These are phyloP conservation scores for Bolboschoenoplectus hybrid DNA, from an alignment of 202 grass and related monocot genomes.

Conservation along the genomic window DNA sequence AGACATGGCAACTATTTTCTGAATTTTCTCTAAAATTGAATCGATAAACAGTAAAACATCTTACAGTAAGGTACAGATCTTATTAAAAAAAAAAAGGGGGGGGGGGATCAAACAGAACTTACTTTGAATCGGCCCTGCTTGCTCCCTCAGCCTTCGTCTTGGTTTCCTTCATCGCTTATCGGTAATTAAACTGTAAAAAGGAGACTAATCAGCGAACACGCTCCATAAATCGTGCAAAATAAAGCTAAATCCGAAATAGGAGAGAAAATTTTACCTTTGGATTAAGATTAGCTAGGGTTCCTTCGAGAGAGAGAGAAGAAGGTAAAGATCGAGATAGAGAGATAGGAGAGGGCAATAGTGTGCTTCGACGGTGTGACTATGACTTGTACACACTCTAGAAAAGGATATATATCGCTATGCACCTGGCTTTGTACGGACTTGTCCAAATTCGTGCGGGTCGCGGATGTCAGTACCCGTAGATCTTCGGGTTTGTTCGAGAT, in stretches of 20 bases:
- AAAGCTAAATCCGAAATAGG: neutral
- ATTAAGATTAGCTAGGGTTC: neutral
- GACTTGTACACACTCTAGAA: neutral
- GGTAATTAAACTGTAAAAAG: neutral
- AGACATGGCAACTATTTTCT: neutral
- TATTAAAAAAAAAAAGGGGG: neutral
- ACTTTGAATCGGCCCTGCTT: slow-evolving; percentile 41
- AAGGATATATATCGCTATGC: neutral
- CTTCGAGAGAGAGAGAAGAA: neutral
- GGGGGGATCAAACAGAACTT: neutral
- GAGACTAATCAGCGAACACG: neutral
- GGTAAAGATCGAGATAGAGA: neutral
- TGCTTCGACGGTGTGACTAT: neutral
- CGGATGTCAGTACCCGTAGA: slow-evolving; percentile 1
- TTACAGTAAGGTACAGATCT: neutral
- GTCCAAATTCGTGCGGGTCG: neutral
- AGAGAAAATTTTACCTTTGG: neutral
- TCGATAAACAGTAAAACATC: neutral
- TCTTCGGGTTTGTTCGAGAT: neutral
- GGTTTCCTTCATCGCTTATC: slow-evolving; percentile 41
- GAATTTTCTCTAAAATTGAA: neutral
- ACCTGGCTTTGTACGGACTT: slow-evolving; percentile 15
- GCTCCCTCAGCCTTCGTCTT: slow-evolving; percentile 24
- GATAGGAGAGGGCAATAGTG: neutral
- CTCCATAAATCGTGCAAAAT: neutral